Evolutionary conservation across 805 yeast species (phyloP).

Genomic region (Hanseniaspora mollemarum): DNA sequence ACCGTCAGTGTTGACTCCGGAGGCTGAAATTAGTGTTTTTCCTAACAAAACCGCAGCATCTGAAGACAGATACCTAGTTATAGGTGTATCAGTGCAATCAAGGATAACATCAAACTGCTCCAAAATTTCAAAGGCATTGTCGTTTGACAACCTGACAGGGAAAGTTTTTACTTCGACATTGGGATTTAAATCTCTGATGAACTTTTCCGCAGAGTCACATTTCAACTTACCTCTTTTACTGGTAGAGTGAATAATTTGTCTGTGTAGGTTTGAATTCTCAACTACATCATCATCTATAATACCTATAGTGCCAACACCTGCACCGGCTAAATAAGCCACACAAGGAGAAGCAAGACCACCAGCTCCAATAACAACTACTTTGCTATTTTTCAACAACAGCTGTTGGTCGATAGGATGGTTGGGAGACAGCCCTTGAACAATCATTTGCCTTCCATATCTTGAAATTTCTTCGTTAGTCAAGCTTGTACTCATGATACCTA

Average conservation of each 20-base stretch:
- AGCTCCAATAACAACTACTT: slow-evolving; percentile 77
- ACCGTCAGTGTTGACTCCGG: slow-evolving; percentile 86
- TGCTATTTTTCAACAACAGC: slow-evolving; percentile 42
- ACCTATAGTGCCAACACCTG: slow-evolving; percentile 79
- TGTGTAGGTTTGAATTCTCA: slow-evolving; percentile 72
- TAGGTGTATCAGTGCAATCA: slow-evolving; percentile 93
- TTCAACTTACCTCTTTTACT: slow-evolving; percentile 57
- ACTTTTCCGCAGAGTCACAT: slow-evolving; percentile 63
- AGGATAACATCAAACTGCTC: slow-evolving; percentile 60
- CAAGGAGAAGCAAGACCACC: slow-evolving; percentile 97
- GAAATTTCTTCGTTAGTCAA: slow-evolving; percentile 53
- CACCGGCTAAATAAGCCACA: slow-evolving; percentile 66
- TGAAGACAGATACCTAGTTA: slow-evolving; percentile 71
- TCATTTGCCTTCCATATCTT: slow-evolving; percentile 90
- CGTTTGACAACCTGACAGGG: slow-evolving; percentile 39
- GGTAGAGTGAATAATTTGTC: slow-evolving; percentile 74
- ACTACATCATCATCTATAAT: slow-evolving; percentile 80
- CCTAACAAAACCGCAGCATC: slow-evolving; percentile 65
- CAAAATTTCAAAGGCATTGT: slow-evolving; percentile 55
- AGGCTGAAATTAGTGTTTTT: slow-evolving; percentile 75
- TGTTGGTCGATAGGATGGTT: slow-evolving; percentile 36
- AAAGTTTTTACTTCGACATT: slow-evolving; percentile 45
- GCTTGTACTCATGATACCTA: slow-evolving; percentile 16
- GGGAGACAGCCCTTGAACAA: slow-evolving; percentile 27
- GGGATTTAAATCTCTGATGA: slow-evolving; percentile 53